Evolutionary conservation across 495 filamentous ascomycete genomes (phyloP).

Genomic region (Cercophora newfieldiana): DNA sequence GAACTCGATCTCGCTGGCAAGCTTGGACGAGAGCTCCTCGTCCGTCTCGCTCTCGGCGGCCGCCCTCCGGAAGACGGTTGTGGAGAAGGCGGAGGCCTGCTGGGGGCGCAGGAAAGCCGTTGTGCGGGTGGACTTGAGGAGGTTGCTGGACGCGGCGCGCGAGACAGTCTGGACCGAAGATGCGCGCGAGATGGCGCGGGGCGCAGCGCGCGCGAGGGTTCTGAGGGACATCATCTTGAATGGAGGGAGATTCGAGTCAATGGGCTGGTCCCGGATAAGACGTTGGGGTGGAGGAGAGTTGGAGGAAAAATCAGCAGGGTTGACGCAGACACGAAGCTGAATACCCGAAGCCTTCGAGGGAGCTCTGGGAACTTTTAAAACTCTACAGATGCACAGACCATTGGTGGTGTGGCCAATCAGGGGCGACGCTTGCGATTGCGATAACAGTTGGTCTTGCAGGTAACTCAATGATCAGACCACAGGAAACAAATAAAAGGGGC

Average conservation of each 20-base stretch:
- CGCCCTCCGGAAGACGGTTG: constrained; percentile 57
- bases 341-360: neutral
- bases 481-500: too few species aligned
- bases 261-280: neutral
- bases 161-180: constrained; percentile 55
- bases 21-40: constrained; percentile 74
- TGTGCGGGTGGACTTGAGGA: constrained; percentile 32
- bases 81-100: constrained; percentile 71
- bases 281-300: neutral
- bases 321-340: neutral
- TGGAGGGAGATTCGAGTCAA: neutral
- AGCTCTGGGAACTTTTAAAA: constrained; percentile 4
- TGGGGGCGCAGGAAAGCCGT: constrained; percentile 48
- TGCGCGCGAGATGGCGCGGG: constrained; percentile 65
- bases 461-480: neutral
- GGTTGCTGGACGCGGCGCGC: constrained; percentile 27
- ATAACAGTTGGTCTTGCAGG: neutral
- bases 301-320: neutral
- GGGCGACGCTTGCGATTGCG: neutral
- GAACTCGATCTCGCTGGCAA: constrained; percentile 71
- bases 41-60: constrained; percentile 55
- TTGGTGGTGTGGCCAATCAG: neutral
- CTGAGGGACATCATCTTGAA: constrained; percentile 76
- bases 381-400: constrained; percentile 7
- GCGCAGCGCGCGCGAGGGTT: constrained; percentile 67